phyloP scores from a whole-genome alignment of 2,329 filamentous ascomycete species.

The Claviceps africana region DNA sequence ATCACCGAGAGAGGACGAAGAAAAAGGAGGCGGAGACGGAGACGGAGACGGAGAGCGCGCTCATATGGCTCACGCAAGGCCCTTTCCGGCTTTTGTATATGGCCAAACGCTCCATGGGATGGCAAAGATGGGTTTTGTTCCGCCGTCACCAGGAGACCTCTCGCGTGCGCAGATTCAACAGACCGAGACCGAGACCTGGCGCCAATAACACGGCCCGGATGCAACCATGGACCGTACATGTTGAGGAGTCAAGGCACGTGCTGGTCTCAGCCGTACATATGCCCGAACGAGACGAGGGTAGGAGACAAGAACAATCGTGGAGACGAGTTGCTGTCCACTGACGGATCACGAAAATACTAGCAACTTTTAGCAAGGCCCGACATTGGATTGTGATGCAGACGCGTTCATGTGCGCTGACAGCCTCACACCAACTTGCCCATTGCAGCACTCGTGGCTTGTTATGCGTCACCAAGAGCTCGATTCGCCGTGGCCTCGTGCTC shows the following conservation, averaged over 20 bases:
- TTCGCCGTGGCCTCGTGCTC: slow-evolving; percentile 1
- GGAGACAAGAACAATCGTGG: neutral
- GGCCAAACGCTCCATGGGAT: neutral
- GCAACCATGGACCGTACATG: slow-evolving; percentile 2
- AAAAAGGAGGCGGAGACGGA: no score
- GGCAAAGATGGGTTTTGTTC: no score
- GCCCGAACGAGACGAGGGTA: neutral
- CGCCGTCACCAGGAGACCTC: no score
- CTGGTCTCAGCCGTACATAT: neutral
- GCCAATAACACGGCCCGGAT: neutral
- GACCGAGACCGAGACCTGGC: no score
- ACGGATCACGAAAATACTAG: neutral
- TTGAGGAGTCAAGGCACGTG: slow-evolving; percentile 4
- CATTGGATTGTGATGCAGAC: neutral
- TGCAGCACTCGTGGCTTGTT: neutral
- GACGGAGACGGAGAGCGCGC: neutral
- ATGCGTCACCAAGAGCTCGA: neutral
- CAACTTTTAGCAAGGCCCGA: neutral
- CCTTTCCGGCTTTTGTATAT: neutral
- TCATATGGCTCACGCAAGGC: neutral
- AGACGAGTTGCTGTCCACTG: neutral
- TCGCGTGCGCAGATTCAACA: no score
- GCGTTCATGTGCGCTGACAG: neutral
- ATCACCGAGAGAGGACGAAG: neutral
- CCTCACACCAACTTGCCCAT: neutral